Base-by-base conservation (phyloP, 1,139 yeast genomes). In the Yamadazyma epiphylla region DNA sequence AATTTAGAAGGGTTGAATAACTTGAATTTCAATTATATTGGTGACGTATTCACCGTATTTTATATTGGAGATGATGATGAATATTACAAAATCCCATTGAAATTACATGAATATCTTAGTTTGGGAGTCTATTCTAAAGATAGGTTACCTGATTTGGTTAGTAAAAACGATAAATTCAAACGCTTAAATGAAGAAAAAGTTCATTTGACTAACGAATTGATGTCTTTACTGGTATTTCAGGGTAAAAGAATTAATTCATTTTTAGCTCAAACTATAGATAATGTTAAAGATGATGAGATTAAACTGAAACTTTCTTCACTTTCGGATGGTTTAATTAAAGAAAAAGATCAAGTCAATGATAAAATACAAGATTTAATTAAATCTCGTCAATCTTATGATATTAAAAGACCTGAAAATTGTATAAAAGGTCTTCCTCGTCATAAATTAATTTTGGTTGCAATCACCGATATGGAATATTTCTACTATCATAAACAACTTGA, bases 1-100 rank as follows among this genome's bases (percentile, higher is more conserved):
- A 60, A 57, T 25, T 49, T 51, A 21, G 58, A 55, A 17, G 45
- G 41, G 26, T 37, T 61, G 4, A 68, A 68, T 5, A 43, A 42
- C 19, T 49, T 64, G 25, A 41, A 55, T 17, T 56, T 63, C 28
- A 43, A 45, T 5, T 35, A 41, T 5, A 41, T 63, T 11, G 58
- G 66, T 2, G 60, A 61, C 3, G 34, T 65, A 1, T 40, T 67
- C n/a, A 58, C 68, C 0, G 37, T 64, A 13, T 61, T 55, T 26
- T 46, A 64, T 10, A 37, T 44, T n/a, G 56, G 57, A 7, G 66
- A 62, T 25, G 52, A 49, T 10, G 51, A 45, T 17, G 42, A 38
- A 8, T 33, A 32, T 25, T 23, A 26, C 15, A 9, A 23, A 5
- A 28, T n/a, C 16, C 38, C 43, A 4, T 19, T 41, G 7, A 25